Conservation (phyloP, 306 rosid species). For the Casuarina glauca region DNA sequence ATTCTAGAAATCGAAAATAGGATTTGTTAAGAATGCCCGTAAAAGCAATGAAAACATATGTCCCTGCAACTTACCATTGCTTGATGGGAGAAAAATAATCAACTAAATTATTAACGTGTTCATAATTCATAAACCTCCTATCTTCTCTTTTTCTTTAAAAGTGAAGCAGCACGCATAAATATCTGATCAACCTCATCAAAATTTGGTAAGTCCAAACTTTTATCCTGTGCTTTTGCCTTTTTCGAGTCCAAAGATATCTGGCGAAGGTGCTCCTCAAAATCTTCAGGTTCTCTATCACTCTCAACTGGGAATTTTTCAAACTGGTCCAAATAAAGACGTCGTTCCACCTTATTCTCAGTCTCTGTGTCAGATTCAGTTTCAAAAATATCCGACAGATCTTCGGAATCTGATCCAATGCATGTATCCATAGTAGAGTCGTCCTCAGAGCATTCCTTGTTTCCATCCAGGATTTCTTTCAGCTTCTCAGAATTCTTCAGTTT, state of each 20-base stretch:
- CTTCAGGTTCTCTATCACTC: constrained; percentile 48
- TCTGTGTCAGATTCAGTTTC: constrained; percentile 70
- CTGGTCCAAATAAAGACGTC: constrained; percentile 74
- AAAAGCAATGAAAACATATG: not conserved
- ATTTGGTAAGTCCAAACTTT: constrained; percentile 42
- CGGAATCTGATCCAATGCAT: constrained; percentile 56
- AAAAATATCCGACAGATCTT: constrained; percentile 71
- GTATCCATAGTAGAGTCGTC: constrained; percentile 47
- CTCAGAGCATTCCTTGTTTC: constrained; percentile 32
- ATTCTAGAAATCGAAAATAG: not conserved
- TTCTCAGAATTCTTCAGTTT: constrained; percentile 38
- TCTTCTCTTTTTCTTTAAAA: constrained; percentile 58
- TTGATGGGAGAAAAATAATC: not conserved
- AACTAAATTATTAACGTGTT: not conserved
- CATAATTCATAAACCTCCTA: constrained; percentile 28
- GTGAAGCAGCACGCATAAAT: constrained; percentile 71
- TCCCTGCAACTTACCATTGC: not conserved
- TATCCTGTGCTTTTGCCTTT: constrained; percentile 27
- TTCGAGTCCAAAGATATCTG: constrained; percentile 58
- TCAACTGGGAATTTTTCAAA: constrained; percentile 63
- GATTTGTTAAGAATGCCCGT: not conserved
- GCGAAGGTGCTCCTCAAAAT: constrained; percentile 69
- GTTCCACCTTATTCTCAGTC: constrained; percentile 38
- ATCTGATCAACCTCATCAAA: constrained; percentile 80
- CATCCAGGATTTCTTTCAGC: constrained; percentile 33